Percentiles rank a stretch among this genome's conserved stretches.
These are phyloP conservation scores for Candida michaelii DNA, from an alignment of 805 yeast genomes.

Conservation along the genomic window DNA sequence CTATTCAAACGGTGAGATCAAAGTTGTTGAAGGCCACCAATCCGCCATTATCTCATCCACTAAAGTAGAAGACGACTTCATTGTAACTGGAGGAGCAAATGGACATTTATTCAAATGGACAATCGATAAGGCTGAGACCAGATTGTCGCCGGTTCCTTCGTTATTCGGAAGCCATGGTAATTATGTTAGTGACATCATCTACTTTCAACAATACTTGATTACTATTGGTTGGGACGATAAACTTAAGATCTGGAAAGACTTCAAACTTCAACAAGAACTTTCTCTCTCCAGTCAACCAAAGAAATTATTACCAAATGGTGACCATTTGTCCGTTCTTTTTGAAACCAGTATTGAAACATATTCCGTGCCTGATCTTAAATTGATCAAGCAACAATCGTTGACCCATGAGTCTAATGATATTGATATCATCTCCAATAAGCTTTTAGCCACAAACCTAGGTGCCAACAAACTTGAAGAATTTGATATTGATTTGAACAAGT, in stretches of 20 bases:
- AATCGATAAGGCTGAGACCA: slow-evolving; percentile 15
- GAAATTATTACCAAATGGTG: slow-evolving; percentile 27
- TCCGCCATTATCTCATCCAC: slow-evolving; percentile 63
- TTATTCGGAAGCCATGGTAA: slow-evolving; percentile 55
- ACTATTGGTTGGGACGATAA: slow-evolving; percentile 92
- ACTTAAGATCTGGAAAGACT: slow-evolving; percentile 43
- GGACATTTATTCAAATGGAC: slow-evolving; percentile 72
- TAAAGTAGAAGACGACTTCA: slow-evolving; percentile 24
- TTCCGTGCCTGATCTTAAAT: slow-evolving; percentile 11
- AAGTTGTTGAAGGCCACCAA: slow-evolving; percentile 73
- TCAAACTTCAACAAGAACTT: slow-evolving; percentile 11
- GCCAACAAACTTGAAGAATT: slow-evolving; percentile 32
- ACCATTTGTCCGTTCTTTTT: slow-evolving; percentile 28
- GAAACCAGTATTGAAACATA: slow-evolving; percentile 31
- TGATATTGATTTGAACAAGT: slow-evolving; percentile 45
- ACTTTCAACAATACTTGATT: slow-evolving; percentile 28
- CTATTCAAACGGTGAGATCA: slow-evolving; percentile 24
- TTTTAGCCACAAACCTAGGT: slow-evolving; percentile 32
- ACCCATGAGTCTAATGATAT: slow-evolving; percentile 25
- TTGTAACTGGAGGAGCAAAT: slow-evolving; percentile 77
- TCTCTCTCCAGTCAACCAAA: slow-evolving; percentile 35
- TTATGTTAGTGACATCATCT: slow-evolving; percentile 55
- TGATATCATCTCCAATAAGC: slow-evolving; percentile 21
- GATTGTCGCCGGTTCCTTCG: slow-evolving; percentile 22
- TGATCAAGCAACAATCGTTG: slow-evolving; percentile 19